Base-by-base conservation (phyloP, 2,329 filamentous ascomycete genomes). In the Seiridium unicorne region DNA sequence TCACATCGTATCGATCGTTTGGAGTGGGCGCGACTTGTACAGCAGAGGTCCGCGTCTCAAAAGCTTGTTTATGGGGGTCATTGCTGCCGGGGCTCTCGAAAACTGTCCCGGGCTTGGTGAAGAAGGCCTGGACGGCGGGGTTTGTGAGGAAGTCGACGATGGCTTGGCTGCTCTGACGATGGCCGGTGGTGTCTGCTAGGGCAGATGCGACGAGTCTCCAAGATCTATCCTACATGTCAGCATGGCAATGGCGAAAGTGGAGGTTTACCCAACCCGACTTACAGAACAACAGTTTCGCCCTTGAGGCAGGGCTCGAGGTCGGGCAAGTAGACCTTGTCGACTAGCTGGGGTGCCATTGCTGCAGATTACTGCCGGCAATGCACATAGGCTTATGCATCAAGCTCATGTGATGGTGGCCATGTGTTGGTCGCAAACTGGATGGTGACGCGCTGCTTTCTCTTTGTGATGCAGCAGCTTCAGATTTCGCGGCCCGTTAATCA, bases 31-130 rank as follows among this genome's bases (percentile, higher is more conserved):
- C 86, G 54, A 93, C 86, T 72, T 96, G 90, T 62, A 97, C 96
- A 4, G 93, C 90, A 31, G 93, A 90, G 1, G 91, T 96, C 74
- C 89, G 93, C 26, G 90, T 90, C 62, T 96, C 90, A 70, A 96
- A 96, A 18, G 85, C 84, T 65, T 84, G 81, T 74, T 88, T 91
- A 36, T 89, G 84, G 68, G 86, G 81, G 56, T 85, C 72, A 64
- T 84, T 86, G 49, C 68, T 64, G 64, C 47, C 60, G 10, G 51
- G 34, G 64, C 81, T 69, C 60, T 84, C 77, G 73, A 94, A 96
- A 47, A 89, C 86, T 63, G 82, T 82, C 69, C 88, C 82, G 34
- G 91, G 89, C 59, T 85, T 83, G 65, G 84, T 86, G 60, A 97
- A 83, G 60, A 93, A 80, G 58, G 83, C 79, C 66, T 88, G 78